These are phyloP conservation scores for Sclerotinia spermophila DNA, from an alignment of 2,329 filamentous ascomycete species.

Conservation along the genomic window DNA sequence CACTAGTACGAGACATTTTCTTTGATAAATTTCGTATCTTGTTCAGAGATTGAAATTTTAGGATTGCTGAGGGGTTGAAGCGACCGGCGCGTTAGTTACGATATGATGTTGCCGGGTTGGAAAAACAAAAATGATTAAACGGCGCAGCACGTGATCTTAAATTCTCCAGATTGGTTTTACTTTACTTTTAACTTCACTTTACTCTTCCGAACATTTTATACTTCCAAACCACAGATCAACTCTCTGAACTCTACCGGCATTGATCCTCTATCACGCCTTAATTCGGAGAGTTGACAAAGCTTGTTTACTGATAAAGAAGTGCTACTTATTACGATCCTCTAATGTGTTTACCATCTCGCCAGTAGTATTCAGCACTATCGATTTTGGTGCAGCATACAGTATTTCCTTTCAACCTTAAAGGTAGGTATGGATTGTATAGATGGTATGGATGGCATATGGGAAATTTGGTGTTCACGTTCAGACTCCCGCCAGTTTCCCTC, in stretches of 20 bases:
- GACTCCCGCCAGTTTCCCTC: not conserved
- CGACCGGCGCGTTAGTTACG: conserved; percentile 1
- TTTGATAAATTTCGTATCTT: not conserved
- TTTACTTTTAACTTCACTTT: not conserved
- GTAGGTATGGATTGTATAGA: not conserved
- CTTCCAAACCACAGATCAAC: too few species aligned
- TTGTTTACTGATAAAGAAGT: not conserved
- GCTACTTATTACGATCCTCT: not conserved
- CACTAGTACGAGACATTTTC: conserved; percentile 34
- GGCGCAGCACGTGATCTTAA: not conserved
- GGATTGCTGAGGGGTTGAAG: conserved; percentile 11
- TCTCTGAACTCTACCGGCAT: not conserved
- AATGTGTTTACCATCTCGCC: not conserved
- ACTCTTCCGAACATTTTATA: not conserved
- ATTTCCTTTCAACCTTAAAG: not conserved
- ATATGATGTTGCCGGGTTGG: not conserved
- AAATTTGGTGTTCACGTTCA: not conserved
- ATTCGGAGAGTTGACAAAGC: not conserved
- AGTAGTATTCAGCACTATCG: not conserved
- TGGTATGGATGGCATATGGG: not conserved
- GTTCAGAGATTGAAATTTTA: not conserved
- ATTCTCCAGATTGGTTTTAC: too few species aligned
- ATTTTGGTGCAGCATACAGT: not conserved
- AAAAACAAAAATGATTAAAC: not conserved
- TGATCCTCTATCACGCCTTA: not conserved